phyloP scores from a whole-genome alignment of 805 yeast species.

The Hermanozyma aechmeae region DNA sequence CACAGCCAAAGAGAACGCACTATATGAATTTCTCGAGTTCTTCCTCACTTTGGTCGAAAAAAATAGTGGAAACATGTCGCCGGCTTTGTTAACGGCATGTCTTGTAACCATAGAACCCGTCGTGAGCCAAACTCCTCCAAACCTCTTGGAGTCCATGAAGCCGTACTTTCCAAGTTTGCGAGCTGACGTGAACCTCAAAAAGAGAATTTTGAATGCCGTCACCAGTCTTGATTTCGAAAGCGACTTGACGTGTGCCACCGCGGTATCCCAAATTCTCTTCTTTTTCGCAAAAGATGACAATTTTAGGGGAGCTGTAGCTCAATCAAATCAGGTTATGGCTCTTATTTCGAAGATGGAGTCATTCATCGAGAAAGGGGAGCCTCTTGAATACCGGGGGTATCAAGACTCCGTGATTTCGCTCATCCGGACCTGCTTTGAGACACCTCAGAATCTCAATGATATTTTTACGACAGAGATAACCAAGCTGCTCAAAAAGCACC shows the following conservation, averaged over 20 bases:
- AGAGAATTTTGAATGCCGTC: conserved; percentile 35
- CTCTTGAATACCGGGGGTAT: conserved; percentile 2
- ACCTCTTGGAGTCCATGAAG: conserved; percentile 3
- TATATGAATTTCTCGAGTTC: too few species aligned
- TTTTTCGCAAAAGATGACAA: conserved; percentile 40
- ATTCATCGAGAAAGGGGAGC: conserved; percentile 16
- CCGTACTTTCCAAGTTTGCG: conserved; percentile 7
- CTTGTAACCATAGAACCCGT: conserved; percentile 38
- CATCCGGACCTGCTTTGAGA: conserved; percentile 65
- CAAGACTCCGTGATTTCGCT: conserved; percentile 37
- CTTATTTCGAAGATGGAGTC: conserved; percentile 35
- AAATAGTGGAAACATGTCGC: conserved; percentile 7
- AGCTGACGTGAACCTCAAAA: conserved; percentile 11
- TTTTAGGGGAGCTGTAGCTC: conserved; percentile 30
- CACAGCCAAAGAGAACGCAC: too few species aligned
- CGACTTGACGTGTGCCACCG: too few species aligned
- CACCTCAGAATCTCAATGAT: conserved; percentile 36
- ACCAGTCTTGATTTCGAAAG: too few species aligned
- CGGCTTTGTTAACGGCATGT: conserved; percentile 4
- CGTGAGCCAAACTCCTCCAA: conserved; percentile 32
- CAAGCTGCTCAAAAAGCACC: conserved; percentile 13
- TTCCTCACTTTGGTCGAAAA: too few species aligned
- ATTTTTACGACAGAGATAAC: conserved; percentile 45
- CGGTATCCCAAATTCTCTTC: conserved; percentile 46
- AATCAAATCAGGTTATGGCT: conserved; percentile 37